Base-by-base conservation (phyloP, 495 filamentous ascomycete genomes). In the Thozetella sp. region DNA sequence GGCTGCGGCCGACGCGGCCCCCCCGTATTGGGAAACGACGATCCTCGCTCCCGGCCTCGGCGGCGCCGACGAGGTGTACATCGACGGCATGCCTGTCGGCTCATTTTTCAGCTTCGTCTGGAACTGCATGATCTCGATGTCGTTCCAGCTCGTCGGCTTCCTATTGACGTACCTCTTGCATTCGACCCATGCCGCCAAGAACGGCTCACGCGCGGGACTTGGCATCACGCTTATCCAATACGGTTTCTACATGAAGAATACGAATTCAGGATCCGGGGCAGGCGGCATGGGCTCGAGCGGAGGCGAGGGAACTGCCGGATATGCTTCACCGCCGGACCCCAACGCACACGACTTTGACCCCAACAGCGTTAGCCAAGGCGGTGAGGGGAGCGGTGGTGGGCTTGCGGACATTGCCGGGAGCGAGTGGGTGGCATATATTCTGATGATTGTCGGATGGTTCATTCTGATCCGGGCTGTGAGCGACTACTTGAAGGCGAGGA, bases 371-470 rank as follows among this genome's bases (percentile, higher is more conserved):
- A 25, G 68, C 63, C 54, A 68, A 50, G 25, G 64, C 48, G 54
- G 67, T 59, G 58, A 60, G 1, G 67, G 26, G 67, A 76, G 55
- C 56, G 71, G 62, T 58, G 72, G 34, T 2, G 72, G 73, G 25
- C 68, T 76, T 3, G 67, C 75, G 22, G 83, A 81, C 11, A 83
- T 94, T 54, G 79, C 80, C 12, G 87, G 86, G 60, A 90, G 82
- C 62, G 93, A 98, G 63, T 97, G 89, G 90, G 76, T 94, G 34
- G 91, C 94, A n/a, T 98, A 98, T 67, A 72, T 90, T 11, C 74
- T 99, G 58, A 99, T 99, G 95, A 90, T 99, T 73, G 89, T 97
- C 15, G 95, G 95, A 2, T 99, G 95, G 95, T 98, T 98, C 63
- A 92, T 99, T 54, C 75, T 99, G 55, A 98, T 99, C 60, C 83